Evolutionary conservation across 345 rosid species (phyloP), one percentile per base, ranked within the genome.

Genomic region (Leavenworthia alabamica): DNA sequence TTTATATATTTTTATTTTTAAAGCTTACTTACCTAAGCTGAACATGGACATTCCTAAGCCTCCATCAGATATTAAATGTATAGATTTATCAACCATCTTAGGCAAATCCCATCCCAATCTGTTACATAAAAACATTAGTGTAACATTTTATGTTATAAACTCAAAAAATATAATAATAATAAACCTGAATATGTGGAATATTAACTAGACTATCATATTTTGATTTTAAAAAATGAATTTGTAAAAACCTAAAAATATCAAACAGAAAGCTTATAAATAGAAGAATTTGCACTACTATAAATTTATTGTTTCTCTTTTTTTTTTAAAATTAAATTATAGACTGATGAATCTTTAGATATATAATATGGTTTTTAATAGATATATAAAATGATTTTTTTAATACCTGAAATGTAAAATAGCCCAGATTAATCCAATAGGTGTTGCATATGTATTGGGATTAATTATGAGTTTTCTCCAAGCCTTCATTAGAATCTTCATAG

Each of bases 41-140:
- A 84, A 86, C 95, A 86, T 89, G 41, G 98, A 88, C 97, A 92
- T 92, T 11, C 96, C 98, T 58, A 89, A 89, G 51, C 98, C 97
- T 72, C 98, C 97, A 57, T 54, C 74, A 27, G 97, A 80, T 48
- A 89, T 12, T 74, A 92, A 75, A 19, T n/a, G 26, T 58, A 89
- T 84, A 4, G 94, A 92, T 66, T 85, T 77, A 32, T 77, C 76
- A 9, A 89, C 51, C 65, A 92, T 75, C 42, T 39, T 80, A 7
- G 96, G 98, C 74, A 92, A 12, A 45, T 85, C 71, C 47, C 86
- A 66, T 33, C 75, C 79, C 84, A 85, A 83, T 73, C 95, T 89
- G 32, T 62, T 27, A 1, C 11, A 40, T 2, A 20, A n/a, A 22
- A 31, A 8, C 26, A 52, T 15, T n/a, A 15, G 37, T 42, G 16